phyloP scores from a whole-genome alignment of 495 filamentous ascomycete species.

The Podospora anserina region DNA sequence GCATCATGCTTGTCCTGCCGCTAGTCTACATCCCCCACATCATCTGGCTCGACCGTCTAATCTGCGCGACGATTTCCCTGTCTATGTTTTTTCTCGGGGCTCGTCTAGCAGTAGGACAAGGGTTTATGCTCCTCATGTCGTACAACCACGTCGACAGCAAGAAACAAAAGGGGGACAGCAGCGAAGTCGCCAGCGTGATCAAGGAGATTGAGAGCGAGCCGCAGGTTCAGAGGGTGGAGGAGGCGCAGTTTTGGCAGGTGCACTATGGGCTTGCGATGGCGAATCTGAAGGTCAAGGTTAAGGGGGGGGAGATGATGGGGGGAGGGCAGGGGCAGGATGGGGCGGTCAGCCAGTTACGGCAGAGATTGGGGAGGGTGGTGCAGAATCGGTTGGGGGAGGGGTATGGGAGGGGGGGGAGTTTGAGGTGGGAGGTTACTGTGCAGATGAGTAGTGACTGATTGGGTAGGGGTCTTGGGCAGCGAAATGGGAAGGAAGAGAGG shows the following conservation, averaged over 20 bases:
- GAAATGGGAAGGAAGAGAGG: too few relatives aligned
- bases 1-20: slow-evolving; percentile 77
- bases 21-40: slow-evolving; percentile 72
- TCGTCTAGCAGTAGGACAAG: slow-evolving; percentile 77
- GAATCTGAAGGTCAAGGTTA: slow-evolving; percentile 72
- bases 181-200: slow-evolving; percentile 65
- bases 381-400: slow-evolving; percentile 83
- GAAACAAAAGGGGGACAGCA: background rate
- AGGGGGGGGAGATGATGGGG: slow-evolving; percentile 30
- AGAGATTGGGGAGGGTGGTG: slow-evolving; percentile 71
- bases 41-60: slow-evolving; percentile 73
- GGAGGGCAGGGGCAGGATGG: slow-evolving; percentile 55
- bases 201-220: slow-evolving; percentile 79
- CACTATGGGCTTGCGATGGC: slow-evolving; percentile 97
- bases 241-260: slow-evolving; percentile 96
- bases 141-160: slow-evolving; percentile 41
- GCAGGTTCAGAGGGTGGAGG: slow-evolving; percentile 70
- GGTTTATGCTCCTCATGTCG: slow-evolving; percentile 91
- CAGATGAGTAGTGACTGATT: slow-evolving; percentile 40
- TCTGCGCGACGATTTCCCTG: slow-evolving; percentile 74
- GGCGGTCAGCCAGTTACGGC: slow-evolving; percentile 63
- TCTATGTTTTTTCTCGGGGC: slow-evolving; percentile 84
- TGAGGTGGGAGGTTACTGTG: slow-evolving; percentile 82
- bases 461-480: background rate
- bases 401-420: slow-evolving; percentile 71